These are phyloP conservation scores for Thyridium curvatum DNA, from an alignment of 2,329 filamentous ascomycete species.

Conservation along the genomic window DNA sequence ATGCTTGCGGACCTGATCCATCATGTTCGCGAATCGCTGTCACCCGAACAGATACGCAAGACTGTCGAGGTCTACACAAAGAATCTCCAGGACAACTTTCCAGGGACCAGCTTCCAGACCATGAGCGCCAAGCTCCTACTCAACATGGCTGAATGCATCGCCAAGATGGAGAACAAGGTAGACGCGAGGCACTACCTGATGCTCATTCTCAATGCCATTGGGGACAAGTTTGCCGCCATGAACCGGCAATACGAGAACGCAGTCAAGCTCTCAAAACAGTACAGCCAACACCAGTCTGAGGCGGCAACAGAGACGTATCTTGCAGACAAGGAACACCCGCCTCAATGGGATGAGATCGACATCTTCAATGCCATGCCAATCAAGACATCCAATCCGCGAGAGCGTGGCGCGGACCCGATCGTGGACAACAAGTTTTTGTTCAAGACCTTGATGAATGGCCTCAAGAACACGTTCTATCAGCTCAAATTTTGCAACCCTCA, in stretches of 20 bases:
- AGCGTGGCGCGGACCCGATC: conserved; percentile 84
- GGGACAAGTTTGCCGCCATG: conserved; percentile 97
- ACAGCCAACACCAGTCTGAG: conserved; percentile 59
- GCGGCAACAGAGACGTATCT: conserved; percentile 69
- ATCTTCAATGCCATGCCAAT: conserved; percentile 96
- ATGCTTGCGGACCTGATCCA: conserved; percentile 98
- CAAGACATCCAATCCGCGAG: conserved; percentile 85
- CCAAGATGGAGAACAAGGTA: conserved; percentile 85
- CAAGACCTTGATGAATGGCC: conserved; percentile 88
- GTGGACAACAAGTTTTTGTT: conserved; percentile 97
- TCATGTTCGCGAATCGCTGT: conserved; percentile 85
- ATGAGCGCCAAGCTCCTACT: conserved; percentile 97
- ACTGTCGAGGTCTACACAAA: conserved; percentile 97
- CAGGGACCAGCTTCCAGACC: conserved; percentile 96
- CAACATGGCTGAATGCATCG: conserved; percentile 98
- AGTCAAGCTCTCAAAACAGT: conserved; percentile 80
- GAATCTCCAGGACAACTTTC: conserved; percentile 91
- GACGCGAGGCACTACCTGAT: conserved; percentile 94
- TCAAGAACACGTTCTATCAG: conserved; percentile 96
- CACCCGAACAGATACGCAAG: conserved; percentile 84
- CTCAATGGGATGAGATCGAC: conserved; percentile 97
- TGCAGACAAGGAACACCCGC: conserved; percentile 71
- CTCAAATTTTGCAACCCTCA: conserved; percentile 81
- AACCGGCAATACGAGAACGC: conserved; percentile 94
- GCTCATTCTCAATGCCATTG: conserved; percentile 96